These are phyloP conservation scores for Colletotrichum tamarilloi DNA, from an alignment of 2,329 filamentous ascomycete species.

Conservation along the genomic window DNA sequence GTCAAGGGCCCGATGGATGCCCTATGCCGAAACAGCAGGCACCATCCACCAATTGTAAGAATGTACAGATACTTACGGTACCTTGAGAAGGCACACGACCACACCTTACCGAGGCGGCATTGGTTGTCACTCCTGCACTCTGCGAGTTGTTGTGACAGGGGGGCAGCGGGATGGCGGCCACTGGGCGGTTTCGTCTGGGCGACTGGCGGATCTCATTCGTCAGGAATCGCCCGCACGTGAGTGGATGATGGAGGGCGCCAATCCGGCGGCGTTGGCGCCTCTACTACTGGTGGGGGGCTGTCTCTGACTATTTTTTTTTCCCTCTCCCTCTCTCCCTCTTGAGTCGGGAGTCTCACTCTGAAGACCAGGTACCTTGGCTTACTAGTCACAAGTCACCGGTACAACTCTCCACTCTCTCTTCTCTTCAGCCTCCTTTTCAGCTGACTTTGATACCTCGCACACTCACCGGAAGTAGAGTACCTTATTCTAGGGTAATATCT, in stretches of 20 bases:
- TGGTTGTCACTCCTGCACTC: background rate
- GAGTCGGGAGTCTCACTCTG: background rate
- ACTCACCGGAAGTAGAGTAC: background rate
- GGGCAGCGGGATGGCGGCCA: constrained; percentile 1
- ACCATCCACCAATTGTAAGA: background rate
- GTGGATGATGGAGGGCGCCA: constrained; percentile 19
- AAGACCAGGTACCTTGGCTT: background rate
- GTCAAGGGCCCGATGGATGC: constrained; percentile 33
- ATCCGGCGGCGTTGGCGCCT: constrained; percentile 15
- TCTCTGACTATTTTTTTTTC: background rate
- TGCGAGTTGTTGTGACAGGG: constrained; percentile 15
- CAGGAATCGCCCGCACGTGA: constrained; percentile 14
- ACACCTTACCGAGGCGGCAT: background rate
- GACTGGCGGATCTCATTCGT: constrained; percentile 20
- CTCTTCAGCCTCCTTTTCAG: background rate
- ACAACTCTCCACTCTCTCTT: background rate
- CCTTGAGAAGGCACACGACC: background rate
- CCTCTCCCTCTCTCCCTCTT: background rate
- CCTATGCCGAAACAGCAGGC: constrained; percentile 28
- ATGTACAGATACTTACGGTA: background rate
- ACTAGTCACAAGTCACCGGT: too few species aligned
- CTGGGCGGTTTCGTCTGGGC: constrained; percentile 18
- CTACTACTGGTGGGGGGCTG: constrained; percentile 3
- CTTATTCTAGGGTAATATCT: background rate
- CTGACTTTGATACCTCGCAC: background rate